Conservation (phyloP, 495 filamentous ascomycete genomes). For the Venustampulla echinocandica region DNA sequence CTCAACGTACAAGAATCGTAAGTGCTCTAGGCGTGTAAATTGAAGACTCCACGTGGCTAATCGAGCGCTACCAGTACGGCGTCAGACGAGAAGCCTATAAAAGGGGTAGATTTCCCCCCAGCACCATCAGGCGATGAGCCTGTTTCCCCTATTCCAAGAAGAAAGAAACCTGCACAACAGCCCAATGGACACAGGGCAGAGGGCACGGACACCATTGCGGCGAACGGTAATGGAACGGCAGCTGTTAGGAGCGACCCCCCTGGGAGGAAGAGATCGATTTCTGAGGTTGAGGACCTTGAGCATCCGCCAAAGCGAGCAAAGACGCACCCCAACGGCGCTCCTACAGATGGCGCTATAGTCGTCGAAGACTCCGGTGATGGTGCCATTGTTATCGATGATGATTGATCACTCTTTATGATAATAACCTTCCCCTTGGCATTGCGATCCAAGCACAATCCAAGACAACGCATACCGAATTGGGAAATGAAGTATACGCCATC, state of each 20-base stretch:
- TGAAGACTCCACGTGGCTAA: slow-evolving; percentile 2
- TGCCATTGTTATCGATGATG: slow-evolving; percentile 70
- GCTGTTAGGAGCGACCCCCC: not conserved
- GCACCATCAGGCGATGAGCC: slow-evolving; percentile 2
- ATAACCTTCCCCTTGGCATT: not conserved
- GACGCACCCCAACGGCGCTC: slow-evolving; percentile 21
- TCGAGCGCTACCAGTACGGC: slow-evolving; percentile 3
- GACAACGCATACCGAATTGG: not conserved
- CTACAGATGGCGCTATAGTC: slow-evolving; percentile 35
- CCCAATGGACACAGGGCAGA: slow-evolving; percentile 8
- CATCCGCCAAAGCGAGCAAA: slow-evolving; percentile 37
- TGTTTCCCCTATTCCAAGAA: slow-evolving; percentile 35
- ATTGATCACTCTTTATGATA: slow-evolving; percentile 28
- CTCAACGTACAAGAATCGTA: slow-evolving; percentile 50
- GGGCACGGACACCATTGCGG: not conserved
- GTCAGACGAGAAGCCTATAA: slow-evolving; percentile 18
- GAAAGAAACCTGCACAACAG: slow-evolving; percentile 30
- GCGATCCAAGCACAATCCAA: not conserved
- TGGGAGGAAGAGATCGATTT: slow-evolving; percentile 14
- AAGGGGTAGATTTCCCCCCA: slow-evolving; percentile 9
- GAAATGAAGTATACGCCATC: slow-evolving; percentile 6
- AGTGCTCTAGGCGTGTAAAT: not conserved
- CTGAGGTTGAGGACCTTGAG: slow-evolving; percentile 8
- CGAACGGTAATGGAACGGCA: slow-evolving; percentile 5
- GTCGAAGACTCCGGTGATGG: slow-evolving; percentile 53